phyloP scores from a whole-genome alignment of 257 asterid genomes.

The Capsicum rhomboideum region DNA sequence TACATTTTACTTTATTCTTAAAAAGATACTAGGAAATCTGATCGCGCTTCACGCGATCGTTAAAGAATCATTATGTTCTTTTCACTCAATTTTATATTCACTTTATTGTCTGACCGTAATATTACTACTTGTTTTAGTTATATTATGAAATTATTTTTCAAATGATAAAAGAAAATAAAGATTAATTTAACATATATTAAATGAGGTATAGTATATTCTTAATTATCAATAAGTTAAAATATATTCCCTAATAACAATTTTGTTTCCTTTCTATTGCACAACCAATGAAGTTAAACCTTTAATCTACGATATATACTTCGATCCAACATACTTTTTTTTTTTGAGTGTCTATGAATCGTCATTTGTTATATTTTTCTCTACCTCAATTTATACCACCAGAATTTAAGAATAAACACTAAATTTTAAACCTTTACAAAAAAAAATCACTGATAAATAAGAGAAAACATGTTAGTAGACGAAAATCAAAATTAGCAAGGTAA shows the following conservation, averaged over 20 bases:
- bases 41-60: not conserved
- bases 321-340: too few species aligned
- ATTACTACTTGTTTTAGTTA: not conserved
- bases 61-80: not conserved
- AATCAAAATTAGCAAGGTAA: not conserved
- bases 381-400: too few species aligned
- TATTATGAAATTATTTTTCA: not conserved
- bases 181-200: not conserved
- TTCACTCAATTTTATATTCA: not conserved
- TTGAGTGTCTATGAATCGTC: not conserved
- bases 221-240: not conserved
- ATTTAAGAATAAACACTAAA: too few species aligned
- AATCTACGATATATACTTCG: too few species aligned
- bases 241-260: not conserved
- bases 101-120: not conserved
- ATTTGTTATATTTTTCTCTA: too few species aligned
- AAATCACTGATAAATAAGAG: not conserved
- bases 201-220: not conserved
- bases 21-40: not conserved
- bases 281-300: too few species aligned
- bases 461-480: not conserved
- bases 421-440: too few species aligned
- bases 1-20: too few species aligned
- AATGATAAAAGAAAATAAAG: not conserved
- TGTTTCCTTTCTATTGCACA: not conserved